A percentile compares a stretch with the other conserved stretches of the same genome.
Evolutionary conservation across 306 rosid species (phyloP).

Genomic region (Sesbania bispinosa): DNA sequence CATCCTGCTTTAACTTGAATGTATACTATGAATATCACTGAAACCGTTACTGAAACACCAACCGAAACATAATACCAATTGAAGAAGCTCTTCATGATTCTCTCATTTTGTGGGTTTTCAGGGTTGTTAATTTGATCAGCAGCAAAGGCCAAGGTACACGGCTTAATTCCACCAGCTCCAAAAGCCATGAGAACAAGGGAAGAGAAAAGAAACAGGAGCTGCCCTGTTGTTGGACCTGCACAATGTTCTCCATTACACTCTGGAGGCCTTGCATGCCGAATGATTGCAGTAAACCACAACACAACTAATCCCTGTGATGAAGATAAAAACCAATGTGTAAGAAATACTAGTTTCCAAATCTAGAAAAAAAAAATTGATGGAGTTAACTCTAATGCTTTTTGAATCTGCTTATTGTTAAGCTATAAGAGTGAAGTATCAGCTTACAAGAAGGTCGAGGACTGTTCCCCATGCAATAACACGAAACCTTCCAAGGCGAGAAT

Average conservation of each 20-base stretch:
- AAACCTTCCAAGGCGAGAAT: conserved; percentile 70
- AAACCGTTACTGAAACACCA: conserved; percentile 51
- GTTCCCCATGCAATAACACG: conserved; percentile 51
- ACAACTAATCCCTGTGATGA: conserved; percentile 49
- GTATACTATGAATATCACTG: conserved; percentile 56
- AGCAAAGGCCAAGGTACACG: conserved; percentile 72
- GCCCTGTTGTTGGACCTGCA: conserved; percentile 28
- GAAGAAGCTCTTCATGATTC: conserved; percentile 56
- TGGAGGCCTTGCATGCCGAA: conserved; percentile 66
- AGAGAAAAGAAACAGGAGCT: conserved; percentile 43
- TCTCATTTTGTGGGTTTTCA: conserved; percentile 41
- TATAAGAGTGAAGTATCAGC: background rate
- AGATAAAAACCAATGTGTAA: background rate
- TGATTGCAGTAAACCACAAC: conserved; percentile 60
- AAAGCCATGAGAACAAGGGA: conserved; percentile 61
- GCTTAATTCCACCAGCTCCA: conserved; percentile 80
- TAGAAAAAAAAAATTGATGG: no score
- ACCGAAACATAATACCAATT: conserved; percentile 80
- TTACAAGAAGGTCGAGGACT: conserved; percentile 52
- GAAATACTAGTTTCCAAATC: background rate
- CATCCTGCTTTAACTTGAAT: conserved; percentile 59
- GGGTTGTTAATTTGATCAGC: conserved; percentile 65
- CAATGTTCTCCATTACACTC: conserved; percentile 40
- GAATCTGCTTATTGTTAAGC: background rate
- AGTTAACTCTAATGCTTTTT: background rate